These are phyloP conservation scores for Fusarium udum DNA, from an alignment of 2,329 filamentous ascomycete species.

Conservation along the genomic window DNA sequence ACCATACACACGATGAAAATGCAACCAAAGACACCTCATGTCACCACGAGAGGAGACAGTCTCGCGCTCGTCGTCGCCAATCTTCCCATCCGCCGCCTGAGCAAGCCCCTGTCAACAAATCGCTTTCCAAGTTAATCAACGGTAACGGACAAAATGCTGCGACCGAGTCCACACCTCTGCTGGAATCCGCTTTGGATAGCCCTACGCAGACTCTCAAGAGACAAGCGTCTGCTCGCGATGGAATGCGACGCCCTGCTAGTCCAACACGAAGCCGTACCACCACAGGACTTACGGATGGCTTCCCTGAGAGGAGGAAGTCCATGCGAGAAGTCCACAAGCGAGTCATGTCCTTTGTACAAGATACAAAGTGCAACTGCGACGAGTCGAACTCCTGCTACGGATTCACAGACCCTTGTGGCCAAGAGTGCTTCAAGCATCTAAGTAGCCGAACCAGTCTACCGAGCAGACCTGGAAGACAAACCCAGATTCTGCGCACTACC, in stretches of 20 bases:
- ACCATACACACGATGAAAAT: constrained; percentile 74
- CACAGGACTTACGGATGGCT: constrained; percentile 43
- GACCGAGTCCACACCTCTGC: constrained; percentile 61
- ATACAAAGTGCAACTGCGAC: constrained; percentile 71
- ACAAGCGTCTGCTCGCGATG: constrained; percentile 45
- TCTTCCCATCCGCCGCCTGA: constrained; percentile 42
- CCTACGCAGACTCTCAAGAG: constrained; percentile 42
- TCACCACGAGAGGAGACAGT: constrained; percentile 41
- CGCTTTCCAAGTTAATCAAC: constrained; percentile 28
- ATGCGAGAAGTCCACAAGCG: constrained; percentile 64
- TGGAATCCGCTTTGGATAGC: constrained; percentile 47
- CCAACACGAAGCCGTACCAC: constrained; percentile 42
- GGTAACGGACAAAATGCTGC: constrained; percentile 36
- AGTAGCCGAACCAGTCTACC: constrained; percentile 49
- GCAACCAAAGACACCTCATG: constrained; percentile 43
- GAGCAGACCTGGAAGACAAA: constrained; percentile 44
- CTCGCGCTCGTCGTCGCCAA: constrained; percentile 47
- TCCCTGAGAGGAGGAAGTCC: constrained; percentile 59
- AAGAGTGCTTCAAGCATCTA: constrained; percentile 71
- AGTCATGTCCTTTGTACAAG: constrained; percentile 72
- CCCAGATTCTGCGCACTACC: constrained; percentile 54
- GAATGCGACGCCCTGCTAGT: constrained; percentile 42
- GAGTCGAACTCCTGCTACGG: constrained; percentile 69
- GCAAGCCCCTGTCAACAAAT: constrained; percentile 28
- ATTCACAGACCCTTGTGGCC: constrained; percentile 72